Evolutionary conservation across 495 filamentous ascomycete species (phyloP), one percentile per base, ranked within the genome.

Genomic region (Neurospora sp.): DNA sequence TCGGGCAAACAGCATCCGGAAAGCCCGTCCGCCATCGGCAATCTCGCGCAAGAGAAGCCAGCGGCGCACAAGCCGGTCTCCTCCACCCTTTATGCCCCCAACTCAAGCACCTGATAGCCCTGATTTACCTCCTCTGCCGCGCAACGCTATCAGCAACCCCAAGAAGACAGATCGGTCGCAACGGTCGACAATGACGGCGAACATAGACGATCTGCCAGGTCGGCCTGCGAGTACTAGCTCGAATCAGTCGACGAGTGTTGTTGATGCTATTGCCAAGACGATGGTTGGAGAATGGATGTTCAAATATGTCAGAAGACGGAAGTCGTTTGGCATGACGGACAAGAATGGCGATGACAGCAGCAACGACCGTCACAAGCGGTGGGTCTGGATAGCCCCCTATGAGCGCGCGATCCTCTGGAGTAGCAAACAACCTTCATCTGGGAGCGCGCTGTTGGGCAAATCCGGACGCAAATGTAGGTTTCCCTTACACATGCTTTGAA

Each of bases 201-300:
- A 85, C 75, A 88, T 86, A 9, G 82, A 81, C 20, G 83, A 85
- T 35, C 86, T 86, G 14, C 83, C 79, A 22, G 76, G 77, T 8
- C 78, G 76, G 22, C 93, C 93, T 39, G 81, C 86, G 65, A 88
- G 83, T 3, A 37, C 35, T 7, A 90, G 89, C 75, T 82, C 85
- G 3, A 86, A 87, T 53, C 90, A 94, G 76, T 86, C 91, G 38
- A 91, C 91, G 0, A 92, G 89, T 72, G 96, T 98, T 38, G 94
- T 98, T n/a, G 95, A 98, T 83, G 93, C 96, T 16, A 98, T 99
- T 82, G 94, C 96, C 4, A 93, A 97, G 76, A 97, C 96, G 6
- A 99, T 98, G 96, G 93, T 98, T 65, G 96, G 96, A 40, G 96
- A 98, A 78, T 99, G 96, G 96, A 98, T 99, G 96, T 98, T 91